Conservation (phyloP, 2,329 filamentous ascomycete genomes). For the Diaporthe velutina region DNA sequence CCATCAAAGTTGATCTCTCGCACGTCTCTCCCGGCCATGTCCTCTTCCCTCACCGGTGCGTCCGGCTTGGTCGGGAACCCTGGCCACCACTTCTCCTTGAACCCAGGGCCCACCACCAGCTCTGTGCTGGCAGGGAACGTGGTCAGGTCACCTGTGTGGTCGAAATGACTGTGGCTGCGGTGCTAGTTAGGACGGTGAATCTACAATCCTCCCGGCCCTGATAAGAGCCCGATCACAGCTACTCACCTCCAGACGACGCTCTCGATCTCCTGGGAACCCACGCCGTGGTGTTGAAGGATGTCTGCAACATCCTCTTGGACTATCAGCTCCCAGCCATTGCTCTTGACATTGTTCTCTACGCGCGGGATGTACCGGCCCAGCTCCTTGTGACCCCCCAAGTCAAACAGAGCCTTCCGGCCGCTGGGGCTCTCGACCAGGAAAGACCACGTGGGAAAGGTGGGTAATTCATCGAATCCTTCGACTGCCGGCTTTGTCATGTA, state of each 20-base stretch:
- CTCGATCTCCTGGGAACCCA: slow-evolving; percentile 31
- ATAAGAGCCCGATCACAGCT: background rate
- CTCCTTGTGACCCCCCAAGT: slow-evolving; percentile 29
- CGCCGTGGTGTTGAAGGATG: slow-evolving; percentile 36
- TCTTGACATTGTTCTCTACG: slow-evolving; percentile 14
- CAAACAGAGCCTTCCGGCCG: slow-evolving; percentile 31
- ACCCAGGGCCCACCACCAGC: slow-evolving; percentile 44
- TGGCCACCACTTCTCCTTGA: slow-evolving; percentile 41
- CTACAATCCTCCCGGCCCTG: no score
- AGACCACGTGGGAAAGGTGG: slow-evolving; percentile 20
- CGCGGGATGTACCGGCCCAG: slow-evolving; percentile 22
- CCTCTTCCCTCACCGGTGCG: slow-evolving; percentile 29
- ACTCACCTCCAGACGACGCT: slow-evolving; percentile 40
- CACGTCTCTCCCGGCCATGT: slow-evolving; percentile 31
- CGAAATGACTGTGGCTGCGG: slow-evolving; percentile 44
- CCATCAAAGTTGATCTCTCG: slow-evolving; percentile 35
- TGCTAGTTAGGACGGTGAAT: background rate
- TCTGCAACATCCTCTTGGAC: slow-evolving; percentile 33
- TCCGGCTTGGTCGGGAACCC: slow-evolving; percentile 42
- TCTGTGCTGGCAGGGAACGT: slow-evolving; percentile 42
- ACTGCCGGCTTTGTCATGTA: slow-evolving; percentile 6
- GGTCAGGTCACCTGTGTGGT: slow-evolving; percentile 43
- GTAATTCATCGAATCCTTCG: slow-evolving; percentile 11
- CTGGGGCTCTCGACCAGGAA: slow-evolving; percentile 30
- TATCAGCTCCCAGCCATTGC: slow-evolving; percentile 5